Evolutionary conservation across 1,139 yeast genomes (phyloP), one percentile per base, ranked within the genome.

Genomic region (Petasospora fabianii): DNA sequence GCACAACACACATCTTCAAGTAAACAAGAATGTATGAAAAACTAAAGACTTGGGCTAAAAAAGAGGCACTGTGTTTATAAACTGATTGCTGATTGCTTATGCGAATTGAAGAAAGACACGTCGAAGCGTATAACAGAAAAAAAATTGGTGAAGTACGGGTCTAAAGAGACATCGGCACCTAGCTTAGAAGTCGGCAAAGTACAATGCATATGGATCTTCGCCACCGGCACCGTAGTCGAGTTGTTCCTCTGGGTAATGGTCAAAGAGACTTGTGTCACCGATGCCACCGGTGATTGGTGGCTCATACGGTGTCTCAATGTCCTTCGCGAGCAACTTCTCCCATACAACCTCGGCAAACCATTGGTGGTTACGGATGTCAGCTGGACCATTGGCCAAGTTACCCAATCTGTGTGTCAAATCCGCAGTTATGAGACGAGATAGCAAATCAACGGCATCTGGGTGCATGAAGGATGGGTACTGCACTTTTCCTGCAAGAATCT

Each of bases 321-420:
- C 96, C 60, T 90, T 82, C 21, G 86, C 75, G 43, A 88, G 68
- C 44, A 92, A 72, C 58, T 90, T 84, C 53, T 88, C 96, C 98
- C 98, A 92, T 32, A 90, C 85, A 27, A 92, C 97, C 61, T 92
- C 98, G 39, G 80, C 71, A 59, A 92, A 92, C 97, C 98, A 92
- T 3, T 92, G 83, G 60, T 92, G 98, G 49, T 76, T 75, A 62
- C 90, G 86, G 47, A 92, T 86, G 61, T 92, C 98, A 34, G 77
- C 78, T 1, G 96, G 80, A 7, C 97, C 98, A 49, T 85, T 86
- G 54, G 84, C 92, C 54, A 92, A 71, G 62, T 92, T 92, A 41
- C 98, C 98, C 48, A 88, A 72, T 58, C 98, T 75, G 60, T 87
- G 80, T 7, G 97, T 84, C 56, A 92, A 73, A 60, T 92, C 97